These are phyloP conservation scores for Xylariaceae sp. DNA, from an alignment of 2,329 filamentous ascomycete species.

Conservation along the genomic window DNA sequence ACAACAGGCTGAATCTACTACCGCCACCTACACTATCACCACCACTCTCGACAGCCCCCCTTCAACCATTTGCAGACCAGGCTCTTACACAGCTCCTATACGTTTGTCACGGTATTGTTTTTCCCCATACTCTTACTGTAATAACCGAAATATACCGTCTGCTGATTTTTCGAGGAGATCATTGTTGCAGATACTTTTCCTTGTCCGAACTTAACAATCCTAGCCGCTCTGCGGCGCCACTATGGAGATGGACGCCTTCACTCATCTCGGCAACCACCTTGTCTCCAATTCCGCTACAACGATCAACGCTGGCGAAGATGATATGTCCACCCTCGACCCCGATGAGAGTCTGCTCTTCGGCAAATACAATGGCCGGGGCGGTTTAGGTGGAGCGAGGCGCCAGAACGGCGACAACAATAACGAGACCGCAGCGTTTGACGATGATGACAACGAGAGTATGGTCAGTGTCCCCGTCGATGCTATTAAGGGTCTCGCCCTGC, in stretches of 20 bases:
- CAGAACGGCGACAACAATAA: constrained; percentile 89
- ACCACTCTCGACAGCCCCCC: neutral
- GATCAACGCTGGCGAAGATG: constrained; percentile 86
- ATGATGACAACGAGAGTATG: constrained; percentile 78
- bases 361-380: constrained; percentile 65
- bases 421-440: constrained; percentile 80
- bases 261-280: constrained; percentile 84
- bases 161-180: neutral
- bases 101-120: neutral
- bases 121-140: neutral
- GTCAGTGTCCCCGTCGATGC: constrained; percentile 83
- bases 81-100: neutral
- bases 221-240: constrained; percentile 38
- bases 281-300: constrained; percentile 83
- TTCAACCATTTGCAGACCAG: neutral
- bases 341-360: constrained; percentile 84
- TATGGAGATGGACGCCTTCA: constrained; percentile 85
- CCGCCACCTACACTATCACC: constrained; percentile 3
- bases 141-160: neutral
- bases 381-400: constrained; percentile 56
- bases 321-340: constrained; percentile 70
- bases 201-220: constrained; percentile 21
- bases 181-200: neutral
- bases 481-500: constrained; percentile 66
- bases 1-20: constrained; percentile 15